These are phyloP conservation scores for Phalaenopsis hybrid DNA, from an alignment of 116 monocot species.

Conservation along the genomic window DNA sequence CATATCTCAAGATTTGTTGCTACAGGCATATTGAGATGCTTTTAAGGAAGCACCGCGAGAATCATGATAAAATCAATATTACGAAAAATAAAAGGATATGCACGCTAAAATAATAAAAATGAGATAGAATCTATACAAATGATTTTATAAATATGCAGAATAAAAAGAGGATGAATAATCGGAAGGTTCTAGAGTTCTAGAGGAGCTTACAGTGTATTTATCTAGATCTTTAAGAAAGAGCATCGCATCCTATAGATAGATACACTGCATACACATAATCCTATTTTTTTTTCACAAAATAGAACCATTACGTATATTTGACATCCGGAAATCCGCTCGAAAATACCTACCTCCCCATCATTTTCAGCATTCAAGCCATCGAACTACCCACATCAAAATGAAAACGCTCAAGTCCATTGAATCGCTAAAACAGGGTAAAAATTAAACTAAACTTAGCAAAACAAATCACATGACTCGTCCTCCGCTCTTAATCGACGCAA, in stretches of 20 bases:
- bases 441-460: not conserved
- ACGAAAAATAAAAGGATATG: not conserved
- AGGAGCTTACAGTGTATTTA: too few species aligned
- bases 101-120: not conserved
- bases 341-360: not conserved
- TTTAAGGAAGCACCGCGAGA: not conserved
- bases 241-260: too few species aligned
- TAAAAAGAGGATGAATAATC: not conserved
- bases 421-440: not conserved
- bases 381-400: not conserved
- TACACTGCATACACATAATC: too few species aligned
- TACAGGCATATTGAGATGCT: not conserved
- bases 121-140: not conserved
- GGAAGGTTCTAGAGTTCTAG: not conserved
- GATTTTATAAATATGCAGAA: too few species aligned
- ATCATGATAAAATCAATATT: not conserved
- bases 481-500: not conserved
- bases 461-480: not conserved
- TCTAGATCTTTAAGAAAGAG: too few species aligned
- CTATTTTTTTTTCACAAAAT: not conserved
- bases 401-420: not conserved
- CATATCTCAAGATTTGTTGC: not conserved
- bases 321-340: not conserved
- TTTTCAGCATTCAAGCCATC: not conserved
- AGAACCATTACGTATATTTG: not conserved